A percentile compares a stretch with the other conserved stretches of the same genome.
These are phyloP conservation scores for Plenodomus biglobosus DNA, from an alignment of 2,329 filamentous ascomycete species.

Conservation along the genomic window DNA sequence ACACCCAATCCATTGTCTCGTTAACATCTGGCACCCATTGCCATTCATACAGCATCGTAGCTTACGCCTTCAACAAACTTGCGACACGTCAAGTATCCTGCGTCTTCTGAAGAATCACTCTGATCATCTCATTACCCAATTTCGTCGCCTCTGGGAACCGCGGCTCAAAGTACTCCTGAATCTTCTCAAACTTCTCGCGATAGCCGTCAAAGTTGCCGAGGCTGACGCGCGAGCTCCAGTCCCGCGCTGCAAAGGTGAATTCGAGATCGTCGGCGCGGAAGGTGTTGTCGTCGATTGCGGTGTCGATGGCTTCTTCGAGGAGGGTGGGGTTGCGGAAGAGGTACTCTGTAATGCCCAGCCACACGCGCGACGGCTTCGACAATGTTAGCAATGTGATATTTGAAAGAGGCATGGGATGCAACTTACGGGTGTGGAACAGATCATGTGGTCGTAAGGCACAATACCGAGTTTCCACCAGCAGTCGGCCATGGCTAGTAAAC, in stretches of 20 bases:
- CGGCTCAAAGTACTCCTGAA: slow-evolving; percentile 88
- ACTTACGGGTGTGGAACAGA: slow-evolving; percentile 85
- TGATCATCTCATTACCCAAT: slow-evolving; percentile 96
- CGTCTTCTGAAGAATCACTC: slow-evolving; percentile 84
- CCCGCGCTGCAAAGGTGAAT: slow-evolving; percentile 94
- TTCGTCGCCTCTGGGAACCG: slow-evolving; percentile 84
- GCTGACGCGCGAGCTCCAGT: slow-evolving; percentile 91
- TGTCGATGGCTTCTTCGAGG: slow-evolving; percentile 81
- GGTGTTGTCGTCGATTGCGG: slow-evolving; percentile 83
- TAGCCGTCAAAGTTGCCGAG: slow-evolving; percentile 93
- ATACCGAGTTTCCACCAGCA: slow-evolving; percentile 95
- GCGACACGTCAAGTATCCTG: slow-evolving; percentile 9
- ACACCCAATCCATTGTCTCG: no score
- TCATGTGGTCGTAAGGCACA: slow-evolving; percentile 98
- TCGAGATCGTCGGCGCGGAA: slow-evolving; percentile 96
- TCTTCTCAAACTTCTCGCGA: slow-evolving; percentile 84
- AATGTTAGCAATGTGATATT: not conserved
- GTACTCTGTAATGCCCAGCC: slow-evolving; percentile 96
- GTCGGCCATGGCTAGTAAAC: slow-evolving; percentile 93
- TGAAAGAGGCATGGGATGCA: not conserved
- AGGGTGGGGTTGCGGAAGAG: slow-evolving; percentile 81
- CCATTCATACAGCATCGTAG: no score
- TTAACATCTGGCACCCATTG: no score
- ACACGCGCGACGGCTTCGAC: slow-evolving; percentile 78
- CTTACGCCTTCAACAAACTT: no score